These are phyloP conservation scores for Fusarium verrucosum DNA, from an alignment of 2,329 filamentous ascomycete genomes.

Conservation along the genomic window DNA sequence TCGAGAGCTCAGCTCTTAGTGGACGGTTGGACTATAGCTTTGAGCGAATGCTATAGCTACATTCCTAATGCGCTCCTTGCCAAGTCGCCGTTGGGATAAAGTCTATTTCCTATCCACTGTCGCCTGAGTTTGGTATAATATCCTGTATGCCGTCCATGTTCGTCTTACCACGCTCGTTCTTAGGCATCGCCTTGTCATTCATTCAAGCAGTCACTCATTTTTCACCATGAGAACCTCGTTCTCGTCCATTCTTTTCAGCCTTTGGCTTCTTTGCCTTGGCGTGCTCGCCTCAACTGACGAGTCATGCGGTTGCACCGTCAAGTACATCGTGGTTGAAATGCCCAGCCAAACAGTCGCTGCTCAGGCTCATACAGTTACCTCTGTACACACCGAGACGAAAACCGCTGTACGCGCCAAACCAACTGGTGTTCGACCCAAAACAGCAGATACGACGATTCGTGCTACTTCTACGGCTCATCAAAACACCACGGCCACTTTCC, in stretches of 20 bases:
- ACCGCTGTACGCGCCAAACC: not conserved
- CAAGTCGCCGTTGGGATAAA: slow-evolving; percentile 15
- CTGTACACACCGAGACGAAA: not conserved
- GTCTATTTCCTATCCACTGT: slow-evolving; percentile 2
- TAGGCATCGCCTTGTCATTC: slow-evolving; percentile 13
- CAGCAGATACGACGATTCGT: not conserved
- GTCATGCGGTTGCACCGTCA: slow-evolving; percentile 19
- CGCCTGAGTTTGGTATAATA: not conserved
- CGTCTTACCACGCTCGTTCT: not conserved
- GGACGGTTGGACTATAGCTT: not conserved
- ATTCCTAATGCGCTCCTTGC: slow-evolving; percentile 3
- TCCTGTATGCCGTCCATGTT: not conserved
- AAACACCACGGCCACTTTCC: slow-evolving; percentile 11
- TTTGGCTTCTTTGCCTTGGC: slow-evolving; percentile 1
- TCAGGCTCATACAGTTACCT: not conserved
- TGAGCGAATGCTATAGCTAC: slow-evolving; percentile 5
- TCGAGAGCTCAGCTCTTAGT: not conserved
- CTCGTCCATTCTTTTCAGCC: slow-evolving; percentile 26
- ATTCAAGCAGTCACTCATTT: not conserved
- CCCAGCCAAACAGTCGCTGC: not conserved
- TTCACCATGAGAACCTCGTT: slow-evolving; percentile 17
- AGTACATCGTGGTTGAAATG: slow-evolving; percentile 20
- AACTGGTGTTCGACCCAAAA: not conserved
- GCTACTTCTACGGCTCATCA: not conserved
- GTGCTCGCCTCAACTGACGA: not conserved